Evolutionary conservation across 371 early-diverging fungal genomes (phyloP).

Genomic region (Rhizopus arrhizus): DNA sequence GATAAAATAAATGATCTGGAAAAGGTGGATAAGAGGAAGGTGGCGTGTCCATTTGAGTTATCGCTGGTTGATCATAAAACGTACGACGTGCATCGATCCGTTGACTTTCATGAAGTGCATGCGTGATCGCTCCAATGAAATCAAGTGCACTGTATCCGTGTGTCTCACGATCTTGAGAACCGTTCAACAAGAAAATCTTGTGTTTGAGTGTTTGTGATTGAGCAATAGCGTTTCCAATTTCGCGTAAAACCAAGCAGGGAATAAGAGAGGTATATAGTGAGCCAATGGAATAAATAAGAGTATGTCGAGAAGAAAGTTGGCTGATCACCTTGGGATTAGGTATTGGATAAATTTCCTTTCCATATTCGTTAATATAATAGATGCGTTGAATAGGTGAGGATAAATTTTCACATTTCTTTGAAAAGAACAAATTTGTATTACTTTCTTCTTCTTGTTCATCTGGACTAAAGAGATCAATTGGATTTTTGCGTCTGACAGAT

Average conservation of each 20-base stretch:
- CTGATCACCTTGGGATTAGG: constrained; percentile 65
- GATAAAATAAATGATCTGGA: constrained; percentile 36
- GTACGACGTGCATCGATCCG: constrained; percentile 48
- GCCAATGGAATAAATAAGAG: constrained; percentile 70
- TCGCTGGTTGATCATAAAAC: constrained; percentile 31
- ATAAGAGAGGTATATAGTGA: constrained; percentile 75
- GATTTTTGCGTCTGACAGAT: constrained; percentile 17
- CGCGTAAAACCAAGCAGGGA: constrained; percentile 69
- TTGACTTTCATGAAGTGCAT: constrained; percentile 63
- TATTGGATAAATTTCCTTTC: constrained; percentile 70
- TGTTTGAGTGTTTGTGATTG: constrained; percentile 55
- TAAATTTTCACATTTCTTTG: constrained; percentile 52
- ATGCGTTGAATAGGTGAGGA: constrained; percentile 61
- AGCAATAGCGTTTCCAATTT: constrained; percentile 66
- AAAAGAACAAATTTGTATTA: constrained; percentile 56
- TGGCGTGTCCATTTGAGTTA: constrained; percentile 17
- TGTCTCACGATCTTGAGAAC: constrained; percentile 74
- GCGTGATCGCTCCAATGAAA: constrained; percentile 67
- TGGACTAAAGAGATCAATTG: constrained; percentile 50
- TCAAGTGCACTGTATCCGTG: constrained; percentile 70
- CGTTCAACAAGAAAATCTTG: constrained; percentile 73
- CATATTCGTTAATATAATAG: constrained; percentile 71
- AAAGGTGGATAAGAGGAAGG: constrained; percentile 40
- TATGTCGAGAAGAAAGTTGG: constrained; percentile 55
- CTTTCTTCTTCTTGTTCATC: constrained; percentile 24